Percentiles rank a stretch among this genome's conserved stretches.
These are phyloP conservation scores for Arthroderma sp. DNA, from an alignment of 2,329 filamentous ascomycete genomes.

Conservation along the genomic window DNA sequence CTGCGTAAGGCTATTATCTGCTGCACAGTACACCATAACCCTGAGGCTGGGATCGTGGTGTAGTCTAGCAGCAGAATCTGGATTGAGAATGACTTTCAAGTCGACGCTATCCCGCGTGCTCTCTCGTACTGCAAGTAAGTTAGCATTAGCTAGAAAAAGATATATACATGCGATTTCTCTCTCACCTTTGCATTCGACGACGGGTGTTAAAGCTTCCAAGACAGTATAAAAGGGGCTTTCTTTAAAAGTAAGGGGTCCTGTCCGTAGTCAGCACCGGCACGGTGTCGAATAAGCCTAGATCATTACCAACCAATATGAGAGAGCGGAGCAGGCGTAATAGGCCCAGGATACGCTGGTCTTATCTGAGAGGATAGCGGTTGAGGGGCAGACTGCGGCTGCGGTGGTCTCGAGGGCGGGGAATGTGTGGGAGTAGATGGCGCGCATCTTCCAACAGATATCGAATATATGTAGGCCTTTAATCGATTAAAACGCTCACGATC, in stretches of 20 bases:
- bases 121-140: conserved; percentile 38
- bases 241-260: conserved; percentile 47
- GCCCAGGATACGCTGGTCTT: conserved; percentile 16
- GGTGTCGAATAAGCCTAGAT: not conserved
- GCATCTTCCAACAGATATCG: conserved; percentile 10
- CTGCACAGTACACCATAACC: conserved; percentile 73
- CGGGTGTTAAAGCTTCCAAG: conserved; percentile 48
- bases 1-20: conserved; percentile 43
- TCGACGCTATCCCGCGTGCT: conserved; percentile 45
- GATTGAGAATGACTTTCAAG: conserved; percentile 46
- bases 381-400: conserved; percentile 15
- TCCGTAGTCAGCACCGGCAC: conserved; percentile 1
- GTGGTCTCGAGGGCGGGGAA: conserved; percentile 13
- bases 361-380: conserved; percentile 12
- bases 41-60: conserved; percentile 49
- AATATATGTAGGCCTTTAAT: conserved; percentile 21
- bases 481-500: conserved; percentile 18
- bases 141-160: not conserved
- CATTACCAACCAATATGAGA: conserved; percentile 15
- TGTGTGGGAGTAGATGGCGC: conserved; percentile 11
- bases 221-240: conserved; percentile 76
- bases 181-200: conserved; percentile 61
- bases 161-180: conserved; percentile 7
- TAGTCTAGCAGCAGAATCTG: conserved; percentile 43
- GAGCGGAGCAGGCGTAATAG: conserved; percentile 20